Percentiles rank a stretch among this genome's conserved stretches.
phyloP scores from a whole-genome alignment of 768 basidiomycete species.

The Mycena chlorophos region DNA sequence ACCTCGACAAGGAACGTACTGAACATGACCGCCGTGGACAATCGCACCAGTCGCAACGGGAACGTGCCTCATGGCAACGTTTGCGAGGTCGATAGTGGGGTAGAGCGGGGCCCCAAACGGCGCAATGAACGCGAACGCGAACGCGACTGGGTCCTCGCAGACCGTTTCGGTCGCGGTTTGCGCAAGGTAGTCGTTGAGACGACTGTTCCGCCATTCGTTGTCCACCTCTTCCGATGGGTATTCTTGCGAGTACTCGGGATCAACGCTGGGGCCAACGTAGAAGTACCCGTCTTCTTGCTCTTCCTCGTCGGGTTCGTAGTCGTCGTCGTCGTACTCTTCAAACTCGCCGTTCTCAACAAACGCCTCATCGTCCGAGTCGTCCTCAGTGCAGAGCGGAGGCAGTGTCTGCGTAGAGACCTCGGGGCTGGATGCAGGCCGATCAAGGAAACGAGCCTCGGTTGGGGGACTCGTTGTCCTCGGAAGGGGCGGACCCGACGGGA shows the following conservation, averaged over 20 bases:
- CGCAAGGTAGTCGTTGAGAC: neutral
- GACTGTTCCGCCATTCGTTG: neutral
- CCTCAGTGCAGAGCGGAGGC: neutral
- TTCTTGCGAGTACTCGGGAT: neutral
- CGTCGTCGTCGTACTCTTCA: neutral
- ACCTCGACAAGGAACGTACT: neutral
- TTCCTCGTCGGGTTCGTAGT: neutral
- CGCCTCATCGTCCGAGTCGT: neutral
- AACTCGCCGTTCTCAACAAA: neutral
- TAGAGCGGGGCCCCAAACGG: neutral
- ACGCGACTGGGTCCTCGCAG: neutral
- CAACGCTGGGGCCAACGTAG: neutral
- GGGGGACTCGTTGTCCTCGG: neutral
- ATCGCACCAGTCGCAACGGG: neutral
- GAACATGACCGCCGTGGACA: neutral
- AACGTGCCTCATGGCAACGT: neutral
- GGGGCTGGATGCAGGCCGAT: neutral
- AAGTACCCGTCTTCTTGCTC: neutral
- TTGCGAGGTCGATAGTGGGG: neutral
- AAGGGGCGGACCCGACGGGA: neutral
- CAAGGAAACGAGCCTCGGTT: neutral
- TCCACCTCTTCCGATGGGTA: neutral
- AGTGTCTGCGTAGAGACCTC: neutral
- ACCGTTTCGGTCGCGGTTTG: neutral
- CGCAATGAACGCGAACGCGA: neutral